These are phyloP conservation scores for Arabidopsis suecica DNA, from an alignment of 345 rosid species.

Conservation along the genomic window DNA sequence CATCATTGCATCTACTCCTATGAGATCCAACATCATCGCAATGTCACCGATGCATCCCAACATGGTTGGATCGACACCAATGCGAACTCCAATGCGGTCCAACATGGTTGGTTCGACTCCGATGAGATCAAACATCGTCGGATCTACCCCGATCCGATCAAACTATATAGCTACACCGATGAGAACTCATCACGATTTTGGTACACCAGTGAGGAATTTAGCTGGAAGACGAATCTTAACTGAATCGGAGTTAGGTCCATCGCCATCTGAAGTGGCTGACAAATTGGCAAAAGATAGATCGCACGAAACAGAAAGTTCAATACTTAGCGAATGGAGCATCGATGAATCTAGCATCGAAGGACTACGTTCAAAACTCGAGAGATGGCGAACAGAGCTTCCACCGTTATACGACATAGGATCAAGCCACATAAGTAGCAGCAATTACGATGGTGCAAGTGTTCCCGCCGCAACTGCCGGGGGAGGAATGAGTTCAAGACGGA, in stretches of 20 bases:
- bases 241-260: constrained; percentile 80
- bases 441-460: constrained; percentile 9
- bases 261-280: constrained; percentile 85
- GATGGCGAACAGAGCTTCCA: constrained; percentile 83
- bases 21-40: constrained; percentile 31
- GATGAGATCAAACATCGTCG: constrained; percentile 31
- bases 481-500: constrained; percentile 36
- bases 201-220: constrained; percentile 40
- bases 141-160: constrained; percentile 38
- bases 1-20: constrained; percentile 38
- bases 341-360: constrained; percentile 71
- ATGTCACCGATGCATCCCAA: constrained; percentile 35
- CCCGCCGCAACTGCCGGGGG: constrained; percentile 5
- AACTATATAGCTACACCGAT: constrained; percentile 39
- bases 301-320: constrained; percentile 59
- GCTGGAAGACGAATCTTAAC: constrained; percentile 48
- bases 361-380: constrained; percentile 71
- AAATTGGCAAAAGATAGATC: constrained; percentile 49
- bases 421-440: constrained; percentile 39
- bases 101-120: constrained; percentile 29
- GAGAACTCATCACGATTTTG: constrained; percentile 36
- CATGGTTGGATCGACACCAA: constrained; percentile 15
- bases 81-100: constrained; percentile 31
- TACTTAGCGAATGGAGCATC: constrained; percentile 58
- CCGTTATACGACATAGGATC: constrained; percentile 61